These are phyloP conservation scores for Sordaria brevicollis DNA, from an alignment of 495 filamentous ascomycete species.

Conservation along the genomic window DNA sequence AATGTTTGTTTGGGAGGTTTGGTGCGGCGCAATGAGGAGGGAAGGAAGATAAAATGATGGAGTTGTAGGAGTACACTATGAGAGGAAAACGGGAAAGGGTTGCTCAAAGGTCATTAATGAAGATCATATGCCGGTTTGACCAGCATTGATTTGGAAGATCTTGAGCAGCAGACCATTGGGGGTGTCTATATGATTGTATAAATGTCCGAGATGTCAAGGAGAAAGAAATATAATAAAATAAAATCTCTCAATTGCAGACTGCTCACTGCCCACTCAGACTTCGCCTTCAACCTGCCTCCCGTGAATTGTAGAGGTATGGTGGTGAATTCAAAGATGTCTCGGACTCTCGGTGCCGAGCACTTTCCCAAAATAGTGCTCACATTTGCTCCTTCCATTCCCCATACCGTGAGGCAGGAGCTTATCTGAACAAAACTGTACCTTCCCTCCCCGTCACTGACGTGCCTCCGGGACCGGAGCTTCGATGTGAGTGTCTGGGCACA, in stretches of 20 bases:
- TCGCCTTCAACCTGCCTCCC: too few relatives aligned
- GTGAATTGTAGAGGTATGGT: too few relatives aligned
- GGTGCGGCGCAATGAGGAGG: background rate
- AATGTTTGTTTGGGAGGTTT: background rate
- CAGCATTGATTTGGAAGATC: too few relatives aligned
- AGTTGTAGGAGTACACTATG: background rate
- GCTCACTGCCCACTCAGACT: too few relatives aligned
- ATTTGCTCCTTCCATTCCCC: background rate
- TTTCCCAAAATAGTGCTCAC: background rate
- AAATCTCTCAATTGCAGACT: too few relatives aligned
- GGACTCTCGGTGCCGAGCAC: background rate
- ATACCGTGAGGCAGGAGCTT: background rate
- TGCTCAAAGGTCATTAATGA: too few relatives aligned
- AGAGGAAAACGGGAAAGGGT: background rate
- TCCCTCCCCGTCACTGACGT: background rate
- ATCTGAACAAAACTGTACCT: background rate
- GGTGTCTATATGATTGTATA: too few relatives aligned
- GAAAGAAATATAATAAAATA: too few relatives aligned
- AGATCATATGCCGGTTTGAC: too few relatives aligned
- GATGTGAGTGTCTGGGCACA: background rate
- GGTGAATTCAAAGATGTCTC: background rate
- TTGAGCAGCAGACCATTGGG: too few relatives aligned
- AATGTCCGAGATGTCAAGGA: too few relatives aligned
- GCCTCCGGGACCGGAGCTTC: background rate
- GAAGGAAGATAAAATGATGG: rapidly evolving